phyloP scores from a whole-genome alignment of 257 asterid species.

The Solanum megistacrolobum region DNA sequence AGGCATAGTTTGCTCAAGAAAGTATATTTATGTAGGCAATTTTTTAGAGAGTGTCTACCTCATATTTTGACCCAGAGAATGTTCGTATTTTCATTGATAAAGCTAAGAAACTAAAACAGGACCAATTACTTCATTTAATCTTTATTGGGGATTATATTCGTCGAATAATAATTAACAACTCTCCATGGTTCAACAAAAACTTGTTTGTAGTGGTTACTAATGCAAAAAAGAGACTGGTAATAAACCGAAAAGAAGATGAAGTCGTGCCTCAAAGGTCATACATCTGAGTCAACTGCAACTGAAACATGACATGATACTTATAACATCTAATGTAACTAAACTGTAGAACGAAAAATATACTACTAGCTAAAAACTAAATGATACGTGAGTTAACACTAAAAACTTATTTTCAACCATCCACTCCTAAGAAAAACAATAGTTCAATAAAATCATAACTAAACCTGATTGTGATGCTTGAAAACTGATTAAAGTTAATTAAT shows the following conservation, averaged over 20 bases:
- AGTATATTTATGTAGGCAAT: background rate
- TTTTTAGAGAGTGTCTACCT: background rate
- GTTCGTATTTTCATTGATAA: background rate
- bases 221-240: background rate
- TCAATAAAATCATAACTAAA: background rate
- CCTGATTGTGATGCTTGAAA: background rate
- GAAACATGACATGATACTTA: background rate
- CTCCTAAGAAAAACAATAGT: background rate
- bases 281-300: background rate
- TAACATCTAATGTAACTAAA: background rate
- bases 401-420: background rate
- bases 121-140: background rate
- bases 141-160: background rate
- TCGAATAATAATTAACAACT: background rate
- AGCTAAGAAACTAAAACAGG: background rate
- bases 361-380: background rate
- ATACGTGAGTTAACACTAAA: background rate
- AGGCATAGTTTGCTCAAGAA: background rate
- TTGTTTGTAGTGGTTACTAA: background rate
- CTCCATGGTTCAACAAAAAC: background rate
- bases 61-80: background rate
- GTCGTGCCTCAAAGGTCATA: background rate
- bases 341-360: background rate
- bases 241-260: background rate
- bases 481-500: background rate